These are phyloP conservation scores for Tillandsia fasciculata DNA, from an alignment of 176 grass and related monocot genomes.

Conservation along the genomic window DNA sequence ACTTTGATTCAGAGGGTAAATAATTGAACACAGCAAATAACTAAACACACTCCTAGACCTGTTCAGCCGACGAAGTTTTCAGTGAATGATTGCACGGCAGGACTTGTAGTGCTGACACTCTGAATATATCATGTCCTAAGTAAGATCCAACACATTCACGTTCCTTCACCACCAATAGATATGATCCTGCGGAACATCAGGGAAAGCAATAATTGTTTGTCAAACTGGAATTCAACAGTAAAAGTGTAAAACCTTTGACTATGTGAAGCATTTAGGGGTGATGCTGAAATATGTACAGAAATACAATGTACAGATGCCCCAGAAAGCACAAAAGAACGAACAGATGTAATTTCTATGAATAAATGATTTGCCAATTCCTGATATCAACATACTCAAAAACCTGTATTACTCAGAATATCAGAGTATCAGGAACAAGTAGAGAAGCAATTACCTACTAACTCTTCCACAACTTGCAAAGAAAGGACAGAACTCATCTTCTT, in stretches of 20 bases:
- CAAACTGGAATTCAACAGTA: background rate
- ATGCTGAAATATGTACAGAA: background rate
- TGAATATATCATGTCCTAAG: constrained; percentile 74
- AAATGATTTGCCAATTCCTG: background rate
- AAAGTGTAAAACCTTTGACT: background rate
- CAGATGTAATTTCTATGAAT: background rate
- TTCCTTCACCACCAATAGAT: constrained; percentile 72
- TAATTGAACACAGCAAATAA: background rate
- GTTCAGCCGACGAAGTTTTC: constrained; percentile 42
- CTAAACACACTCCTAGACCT: constrained; percentile 40
- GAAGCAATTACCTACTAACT: too few species aligned
- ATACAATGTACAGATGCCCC: background rate
- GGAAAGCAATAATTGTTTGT: background rate
- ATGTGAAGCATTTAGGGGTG: background rate
- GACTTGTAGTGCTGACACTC: constrained; percentile 77
- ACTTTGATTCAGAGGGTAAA: background rate
- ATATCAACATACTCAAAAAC: background rate
- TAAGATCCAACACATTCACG: constrained; percentile 83
- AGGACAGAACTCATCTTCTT: too few species aligned
- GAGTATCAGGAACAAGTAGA: too few species aligned
- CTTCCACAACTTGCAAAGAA: too few species aligned
- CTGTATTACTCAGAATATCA: background rate
- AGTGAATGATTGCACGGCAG: constrained; percentile 70
- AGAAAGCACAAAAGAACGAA: background rate
- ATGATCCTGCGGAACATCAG: constrained; percentile 34